Conservation (phyloP, 176 grass and related monocot species). For the Puccinellia tenuiflora region DNA sequence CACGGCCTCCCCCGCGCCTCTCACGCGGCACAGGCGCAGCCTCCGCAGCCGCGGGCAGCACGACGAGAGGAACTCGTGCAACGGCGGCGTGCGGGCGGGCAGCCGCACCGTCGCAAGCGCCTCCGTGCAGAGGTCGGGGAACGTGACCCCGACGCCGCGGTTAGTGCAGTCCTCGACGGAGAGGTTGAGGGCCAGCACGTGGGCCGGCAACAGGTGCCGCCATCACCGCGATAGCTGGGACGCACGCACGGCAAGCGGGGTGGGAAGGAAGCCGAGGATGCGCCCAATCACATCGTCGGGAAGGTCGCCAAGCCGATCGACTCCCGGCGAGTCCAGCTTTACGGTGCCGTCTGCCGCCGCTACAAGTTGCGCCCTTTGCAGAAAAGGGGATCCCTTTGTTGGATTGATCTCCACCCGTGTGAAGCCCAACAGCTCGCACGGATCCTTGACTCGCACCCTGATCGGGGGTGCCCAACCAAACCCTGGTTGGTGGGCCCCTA, state of each 20-base stretch:
- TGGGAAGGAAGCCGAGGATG: background rate
- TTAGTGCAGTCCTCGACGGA: background rate
- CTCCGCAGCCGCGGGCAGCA: background rate
- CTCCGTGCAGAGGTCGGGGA: background rate
- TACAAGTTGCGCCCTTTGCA: no score
- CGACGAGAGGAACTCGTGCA: slow-evolving; percentile 15
- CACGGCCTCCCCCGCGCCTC: background rate
- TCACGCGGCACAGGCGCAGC: background rate
- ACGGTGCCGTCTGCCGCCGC: background rate
- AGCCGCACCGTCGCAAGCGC: background rate
- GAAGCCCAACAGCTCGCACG: no score
- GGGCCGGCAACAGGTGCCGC: background rate
- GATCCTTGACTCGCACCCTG: no score
- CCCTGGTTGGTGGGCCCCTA: no score
- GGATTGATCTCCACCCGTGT: no score
- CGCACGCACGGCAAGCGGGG: background rate
- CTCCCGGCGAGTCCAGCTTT: background rate
- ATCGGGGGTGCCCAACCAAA: no score
- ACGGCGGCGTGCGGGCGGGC: background rate
- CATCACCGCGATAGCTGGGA: background rate
- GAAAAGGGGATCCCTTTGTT: no score
- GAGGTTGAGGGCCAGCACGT: background rate
- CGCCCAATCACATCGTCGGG: background rate
- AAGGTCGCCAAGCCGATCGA: background rate
- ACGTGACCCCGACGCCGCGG: background rate